Base-by-base conservation (phyloP, 202 grass and related monocot genomes). In the Zoysia matrella region DNA sequence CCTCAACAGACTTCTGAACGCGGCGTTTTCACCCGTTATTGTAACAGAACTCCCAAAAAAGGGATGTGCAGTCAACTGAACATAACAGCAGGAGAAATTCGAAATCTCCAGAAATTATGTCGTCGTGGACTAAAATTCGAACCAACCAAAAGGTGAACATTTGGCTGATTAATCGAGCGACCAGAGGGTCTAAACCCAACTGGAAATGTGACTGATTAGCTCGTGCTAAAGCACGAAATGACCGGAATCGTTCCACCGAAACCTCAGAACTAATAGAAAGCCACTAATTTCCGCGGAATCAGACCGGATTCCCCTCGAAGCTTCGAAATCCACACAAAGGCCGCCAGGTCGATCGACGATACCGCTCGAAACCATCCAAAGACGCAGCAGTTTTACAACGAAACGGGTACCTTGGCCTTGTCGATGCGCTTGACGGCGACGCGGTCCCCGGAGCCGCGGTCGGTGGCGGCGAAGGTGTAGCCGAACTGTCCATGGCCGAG, bases 401-500 rank as follows among this genome's bases (percentile, higher is more conserved):
- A 55, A 78, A 65, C 45, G 47, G 41, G 14, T 60, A 99, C 96
- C 96, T 99, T 99, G 72, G 77, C 79, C 91, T 99, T 99, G 80
- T 99, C 93, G 81, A 99, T 95, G 80, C 96, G 88, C 93, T 99
- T 99, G 85, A 99, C 96, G 44, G 96, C 96, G 65, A 99, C 96
- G 51, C 73, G 78, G 60, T 96, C 91, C 36, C 89, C 91, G 16
- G 86, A 94, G 30, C 14, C 54, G 47, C 81, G 92, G 36, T 99
- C 91, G 74, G 87, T 89, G 47, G 96, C 96, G 64, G 22, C 22
- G 22, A 22, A 22, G 22, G 22, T 22, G 22, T 22, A 22, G 22
- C 22, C 22, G 22, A 22, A 99, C 86, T 99, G 96, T 14, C 96
- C 96, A 69, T 95, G 96, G 39, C 96, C 96, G 62, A 99, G 96